phyloP scores from a whole-genome alignment of 768 basidiomycete species.

The Agaricus blazei region DNA sequence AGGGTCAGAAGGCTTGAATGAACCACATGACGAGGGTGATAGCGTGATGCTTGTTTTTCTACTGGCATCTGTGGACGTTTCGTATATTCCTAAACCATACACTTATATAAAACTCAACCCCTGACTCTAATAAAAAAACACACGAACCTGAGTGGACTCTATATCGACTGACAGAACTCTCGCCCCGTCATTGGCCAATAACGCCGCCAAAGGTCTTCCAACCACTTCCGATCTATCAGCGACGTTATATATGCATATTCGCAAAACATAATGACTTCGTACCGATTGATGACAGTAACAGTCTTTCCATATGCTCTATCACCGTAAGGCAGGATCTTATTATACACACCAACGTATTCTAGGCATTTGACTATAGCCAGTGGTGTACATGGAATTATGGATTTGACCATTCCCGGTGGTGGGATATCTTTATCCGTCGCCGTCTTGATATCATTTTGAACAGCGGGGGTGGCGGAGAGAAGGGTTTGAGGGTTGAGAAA shows the following conservation, averaged over 20 bases:
- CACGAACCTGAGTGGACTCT: conserved; percentile 75
- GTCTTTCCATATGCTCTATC: conserved; percentile 93
- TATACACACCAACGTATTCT: conserved; percentile 90
- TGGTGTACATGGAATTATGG: conserved; percentile 95
- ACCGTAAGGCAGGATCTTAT: conserved; percentile 86
- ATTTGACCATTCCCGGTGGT: conserved; percentile 87
- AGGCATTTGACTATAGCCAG: conserved; percentile 95
- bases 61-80: conserved; percentile 62
- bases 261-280: not conserved
- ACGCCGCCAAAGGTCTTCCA: conserved; percentile 91
- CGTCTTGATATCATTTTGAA: conserved; percentile 14
- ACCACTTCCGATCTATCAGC: conserved; percentile 85
- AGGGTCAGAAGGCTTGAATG: conserved; percentile 65
- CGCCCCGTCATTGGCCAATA: conserved; percentile 95
- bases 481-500: conserved; percentile 82
- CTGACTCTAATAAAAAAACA: not conserved
- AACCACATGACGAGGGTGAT: conserved; percentile 81
- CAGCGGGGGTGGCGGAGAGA: conserved; percentile 36
- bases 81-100: conserved; percentile 67
- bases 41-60: conserved; percentile 40
- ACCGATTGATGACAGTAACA: conserved; percentile 94
- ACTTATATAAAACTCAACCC: not conserved
- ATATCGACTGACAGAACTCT: conserved; percentile 94
- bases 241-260: not conserved
- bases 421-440: conserved; percentile 50